These are phyloP conservation scores for Eleusine coracana DNA, from an alignment of 176 grass and related monocot species.

Conservation along the genomic window DNA sequence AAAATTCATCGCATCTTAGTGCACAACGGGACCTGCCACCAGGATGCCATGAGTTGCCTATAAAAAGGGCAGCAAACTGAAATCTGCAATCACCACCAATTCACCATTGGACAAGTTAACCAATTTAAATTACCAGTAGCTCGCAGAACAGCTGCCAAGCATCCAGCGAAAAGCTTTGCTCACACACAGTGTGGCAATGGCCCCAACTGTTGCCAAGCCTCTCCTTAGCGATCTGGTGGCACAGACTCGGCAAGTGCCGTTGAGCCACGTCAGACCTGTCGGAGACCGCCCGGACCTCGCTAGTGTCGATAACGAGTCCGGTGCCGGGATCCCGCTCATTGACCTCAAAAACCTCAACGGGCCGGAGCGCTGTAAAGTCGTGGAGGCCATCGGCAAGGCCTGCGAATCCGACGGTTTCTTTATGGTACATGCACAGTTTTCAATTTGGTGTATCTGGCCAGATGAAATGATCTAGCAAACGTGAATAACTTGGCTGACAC, in stretches of 20 bases:
- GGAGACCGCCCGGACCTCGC: conserved; percentile 72
- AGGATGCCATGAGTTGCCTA: not conserved
- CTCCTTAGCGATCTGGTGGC: conserved; percentile 60
- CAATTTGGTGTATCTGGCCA: not conserved
- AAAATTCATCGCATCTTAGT: too few relatives aligned
- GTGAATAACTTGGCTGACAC: not conserved
- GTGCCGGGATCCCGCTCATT: conserved; percentile 58
- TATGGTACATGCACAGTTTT: conserved; percentile 50
- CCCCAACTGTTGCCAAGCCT: conserved; percentile 25
- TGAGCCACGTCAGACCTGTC: conserved; percentile 56
- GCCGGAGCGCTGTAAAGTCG: conserved; percentile 35
- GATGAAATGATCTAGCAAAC: too few relatives aligned
- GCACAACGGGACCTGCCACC: too few relatives aligned
- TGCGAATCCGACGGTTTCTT: conserved; percentile 79
- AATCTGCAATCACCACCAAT: not conserved
- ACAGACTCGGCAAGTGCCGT: conserved; percentile 32
- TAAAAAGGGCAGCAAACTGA: conserved; percentile 9
- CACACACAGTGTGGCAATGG: conserved; percentile 29
- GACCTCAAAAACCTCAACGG: conserved; percentile 62
- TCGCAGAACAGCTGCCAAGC: too few relatives aligned
- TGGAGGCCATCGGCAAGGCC: conserved; percentile 63
- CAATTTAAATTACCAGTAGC: not conserved
- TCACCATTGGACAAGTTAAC: not conserved
- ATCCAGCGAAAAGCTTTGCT: too few relatives aligned
- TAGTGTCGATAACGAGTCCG: conserved; percentile 46